These are phyloP conservation scores for Fomitopsis schrenkii DNA, from an alignment of 1,284 basidiomycete genomes.

Conservation along the genomic window DNA sequence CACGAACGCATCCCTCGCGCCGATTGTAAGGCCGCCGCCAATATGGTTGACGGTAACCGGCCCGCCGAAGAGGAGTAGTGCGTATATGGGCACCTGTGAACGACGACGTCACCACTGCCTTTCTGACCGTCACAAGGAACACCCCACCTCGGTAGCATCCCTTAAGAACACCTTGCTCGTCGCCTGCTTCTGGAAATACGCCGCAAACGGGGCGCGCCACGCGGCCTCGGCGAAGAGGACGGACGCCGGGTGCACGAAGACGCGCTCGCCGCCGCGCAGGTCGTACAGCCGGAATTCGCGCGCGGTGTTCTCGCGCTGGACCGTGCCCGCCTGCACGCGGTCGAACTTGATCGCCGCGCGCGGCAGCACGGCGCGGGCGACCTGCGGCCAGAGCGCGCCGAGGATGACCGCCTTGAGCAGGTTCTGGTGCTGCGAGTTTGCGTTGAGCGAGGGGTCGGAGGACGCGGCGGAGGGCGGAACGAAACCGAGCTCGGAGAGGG, in stretches of 20 bases:
- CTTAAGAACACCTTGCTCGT: slow-evolving; percentile 86
- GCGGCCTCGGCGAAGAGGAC: slow-evolving; percentile 71
- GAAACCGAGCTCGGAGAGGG: slow-evolving; percentile 76
- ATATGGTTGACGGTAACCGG: slow-evolving; percentile 77
- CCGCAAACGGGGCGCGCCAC: slow-evolving; percentile 78
- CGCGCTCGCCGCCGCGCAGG: slow-evolving; percentile 43
- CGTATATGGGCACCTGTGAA: slow-evolving; percentile 77
- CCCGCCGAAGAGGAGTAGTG: slow-evolving; percentile 82
- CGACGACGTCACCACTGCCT: not conserved
- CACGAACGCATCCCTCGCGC: slow-evolving; percentile 44
- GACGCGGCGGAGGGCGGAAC: slow-evolving; percentile 44
- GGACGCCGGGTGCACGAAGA: slow-evolving; percentile 86
- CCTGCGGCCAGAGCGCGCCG: slow-evolving; percentile 79
- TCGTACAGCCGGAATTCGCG: slow-evolving; percentile 82
- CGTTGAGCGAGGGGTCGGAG: slow-evolving; percentile 45
- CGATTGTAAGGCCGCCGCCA: slow-evolving; percentile 71
- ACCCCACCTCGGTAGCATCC: slow-evolving; percentile 77
- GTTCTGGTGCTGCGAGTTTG: slow-evolving; percentile 62
- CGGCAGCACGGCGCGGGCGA: slow-evolving; percentile 76
- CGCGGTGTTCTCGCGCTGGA: slow-evolving; percentile 80
- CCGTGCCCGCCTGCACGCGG: slow-evolving; percentile 73
- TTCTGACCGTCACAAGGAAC: not conserved
- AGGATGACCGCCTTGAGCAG: slow-evolving; percentile 80
- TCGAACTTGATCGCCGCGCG: slow-evolving; percentile 76
- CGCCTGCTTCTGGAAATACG: slow-evolving; percentile 81